A percentile compares a stretch with the other conserved stretches of the same genome.
phyloP scores from a whole-genome alignment of 805 yeast species.

The Lipomyces sp. region DNA sequence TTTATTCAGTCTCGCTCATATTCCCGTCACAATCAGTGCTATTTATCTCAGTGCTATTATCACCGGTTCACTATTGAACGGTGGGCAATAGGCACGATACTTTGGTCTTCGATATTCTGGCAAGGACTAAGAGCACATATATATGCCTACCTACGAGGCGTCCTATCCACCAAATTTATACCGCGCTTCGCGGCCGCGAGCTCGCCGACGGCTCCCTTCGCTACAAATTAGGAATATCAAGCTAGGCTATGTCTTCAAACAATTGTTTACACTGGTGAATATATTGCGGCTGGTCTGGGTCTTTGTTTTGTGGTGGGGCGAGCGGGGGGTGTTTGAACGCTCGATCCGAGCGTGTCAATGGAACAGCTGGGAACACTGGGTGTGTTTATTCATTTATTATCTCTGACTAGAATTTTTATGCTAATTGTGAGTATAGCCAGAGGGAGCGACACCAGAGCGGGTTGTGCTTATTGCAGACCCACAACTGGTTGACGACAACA shows the following conservation, averaged over 20 bases:
- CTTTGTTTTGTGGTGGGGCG: constrained; percentile 56
- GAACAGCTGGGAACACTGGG: constrained; percentile 71
- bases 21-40: no score
- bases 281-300: constrained; percentile 50
- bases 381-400: neutral
- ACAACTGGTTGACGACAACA: constrained; percentile 84
- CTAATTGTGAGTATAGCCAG: constrained; percentile 12
- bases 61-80: neutral
- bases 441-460: constrained; percentile 31
- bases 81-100: neutral
- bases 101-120: neutral
- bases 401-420: neutral
- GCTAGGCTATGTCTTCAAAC: neutral
- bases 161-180: constrained; percentile 34
- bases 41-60: neutral
- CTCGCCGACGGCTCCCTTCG: constrained; percentile 13
- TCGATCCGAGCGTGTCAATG: constrained; percentile 61
- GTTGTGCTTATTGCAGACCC: constrained; percentile 80
- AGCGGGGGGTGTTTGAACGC: constrained; percentile 55
- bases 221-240: constrained; percentile 4
- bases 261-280: constrained; percentile 31
- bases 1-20: no score
- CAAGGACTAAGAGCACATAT: neutral
- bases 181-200: constrained; percentile 25
- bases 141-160: constrained; percentile 36